A percentile compares a stretch with the other conserved stretches of the same genome.
Conservation (phyloP, 2,329 filamentous ascomycete genomes). For the Calonectria henricotiae region DNA sequence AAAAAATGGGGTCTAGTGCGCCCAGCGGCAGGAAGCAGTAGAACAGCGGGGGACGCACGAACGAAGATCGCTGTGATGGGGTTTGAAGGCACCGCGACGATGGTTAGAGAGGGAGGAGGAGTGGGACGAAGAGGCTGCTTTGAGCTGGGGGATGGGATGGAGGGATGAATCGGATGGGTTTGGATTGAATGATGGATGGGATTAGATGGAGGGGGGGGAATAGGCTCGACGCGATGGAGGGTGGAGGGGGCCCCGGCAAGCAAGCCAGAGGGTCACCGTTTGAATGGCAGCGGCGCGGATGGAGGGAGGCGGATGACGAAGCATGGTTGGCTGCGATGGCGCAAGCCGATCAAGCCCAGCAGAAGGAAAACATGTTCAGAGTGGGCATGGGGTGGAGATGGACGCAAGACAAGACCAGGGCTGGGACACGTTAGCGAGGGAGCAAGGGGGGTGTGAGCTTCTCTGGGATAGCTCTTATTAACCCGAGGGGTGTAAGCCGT, state of each 20-base stretch:
- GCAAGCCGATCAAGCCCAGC: constrained; percentile 44
- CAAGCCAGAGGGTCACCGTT: constrained; percentile 46
- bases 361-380: constrained; percentile 28
- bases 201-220: constrained; percentile 46
- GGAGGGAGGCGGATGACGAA: constrained; percentile 56
- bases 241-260: constrained; percentile 46
- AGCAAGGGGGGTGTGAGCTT: constrained; percentile 23
- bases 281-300: constrained; percentile 51
- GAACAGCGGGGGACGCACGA: constrained; percentile 32
- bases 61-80: constrained; percentile 31
- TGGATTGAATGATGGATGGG: constrained; percentile 35
- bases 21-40: constrained; percentile 37
- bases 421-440: constrained; percentile 25
- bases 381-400: constrained; percentile 28
- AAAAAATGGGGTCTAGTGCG: constrained; percentile 39
- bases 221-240: constrained; percentile 45
- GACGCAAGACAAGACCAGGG: constrained; percentile 34
- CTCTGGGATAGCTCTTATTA: constrained; percentile 5
- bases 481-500: constrained; percentile 7
- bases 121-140: constrained; percentile 34
- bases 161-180: constrained; percentile 44
- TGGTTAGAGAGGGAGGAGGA: constrained; percentile 33
- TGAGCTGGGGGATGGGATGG: constrained; percentile 25
- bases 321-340: constrained; percentile 57
- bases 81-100: constrained; percentile 32